Base-by-base conservation (phyloP, 352 stramenopile species). In the Globisporangium radiosum region DNA sequence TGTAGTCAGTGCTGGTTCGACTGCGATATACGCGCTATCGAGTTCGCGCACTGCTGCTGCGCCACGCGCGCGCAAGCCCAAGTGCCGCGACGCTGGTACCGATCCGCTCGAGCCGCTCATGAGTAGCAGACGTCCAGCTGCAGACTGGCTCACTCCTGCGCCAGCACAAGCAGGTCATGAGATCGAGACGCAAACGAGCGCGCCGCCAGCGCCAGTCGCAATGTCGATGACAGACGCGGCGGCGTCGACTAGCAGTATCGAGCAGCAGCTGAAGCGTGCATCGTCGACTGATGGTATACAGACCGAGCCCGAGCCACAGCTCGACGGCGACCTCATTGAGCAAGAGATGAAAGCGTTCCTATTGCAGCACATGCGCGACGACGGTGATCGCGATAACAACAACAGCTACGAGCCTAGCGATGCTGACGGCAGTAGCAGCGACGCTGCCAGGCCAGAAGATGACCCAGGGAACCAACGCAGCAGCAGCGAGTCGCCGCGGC, bases 311-410 rank as follows among this genome's bases (percentile, higher is more conserved):
- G 59, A 80, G 33, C 71, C 65, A 0, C 64, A 80, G 33, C 38
- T 73, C 4, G 69, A 81, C 48, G 67, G 70, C 8, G 62, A 66
- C 4, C 15, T 59, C 3, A 71, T 86, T 39, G 78, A 84, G 38
- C 58, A 69, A n/a, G 70, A 82, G 59, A 88, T 88, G 78, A 85
- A 84, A 57, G 47, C 62, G 42, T 70, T 73, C n/a, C 72, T 88
- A 1, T 47, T 81, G 7, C 52, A 72, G 54, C 63, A 81, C 50
- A 64, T 45, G 50, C 57, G 58, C n/a, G 37, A 56, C 19, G 37
- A 51, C 6, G 0, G 19, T 3, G 7, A 25, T 9, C 52, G 64
- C 25, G 13, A 38, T 40, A 42, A 51, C 39, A 56, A 52, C 49
- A 51, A 62, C 36, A 47, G 15, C 33, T 2, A 2, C 15, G 7